Percentiles rank a stretch among this genome's conserved stretches.
phyloP scores from a whole-genome alignment of 1,284 basidiomycete species.

The Violaceomyces palustris region DNA sequence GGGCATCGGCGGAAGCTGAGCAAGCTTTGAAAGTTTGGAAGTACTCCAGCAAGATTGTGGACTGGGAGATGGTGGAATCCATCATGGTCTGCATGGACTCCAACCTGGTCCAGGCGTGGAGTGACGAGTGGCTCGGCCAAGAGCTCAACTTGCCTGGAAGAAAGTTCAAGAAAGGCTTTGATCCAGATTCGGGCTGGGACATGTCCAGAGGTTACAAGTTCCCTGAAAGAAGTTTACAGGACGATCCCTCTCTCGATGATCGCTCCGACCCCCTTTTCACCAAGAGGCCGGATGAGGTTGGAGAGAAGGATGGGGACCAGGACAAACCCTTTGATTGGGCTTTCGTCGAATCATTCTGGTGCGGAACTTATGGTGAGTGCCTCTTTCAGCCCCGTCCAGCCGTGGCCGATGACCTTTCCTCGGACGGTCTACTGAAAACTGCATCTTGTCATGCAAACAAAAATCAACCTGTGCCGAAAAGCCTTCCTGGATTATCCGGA shows the following conservation, averaged over 20 bases:
- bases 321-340: conserved; percentile 38
- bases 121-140: conserved; percentile 29
- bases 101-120: conserved; percentile 32
- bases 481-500: conserved; percentile 29
- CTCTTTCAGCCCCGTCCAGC: neutral
- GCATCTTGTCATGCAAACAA: neutral
- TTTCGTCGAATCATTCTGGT: conserved; percentile 33
- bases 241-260: no score
- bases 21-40: no score
- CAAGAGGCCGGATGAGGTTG: neutral
- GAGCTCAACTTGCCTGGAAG: conserved; percentile 31
- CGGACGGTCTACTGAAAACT: no score
- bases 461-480: neutral
- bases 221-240: no score
- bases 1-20: no score
- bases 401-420: neutral
- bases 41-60: conserved; percentile 20
- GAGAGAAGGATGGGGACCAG: conserved; percentile 2
- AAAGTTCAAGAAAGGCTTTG: conserved; percentile 17
- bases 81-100: conserved; percentile 40
- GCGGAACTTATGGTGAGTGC: conserved; percentile 11
- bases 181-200: conserved; percentile 18
- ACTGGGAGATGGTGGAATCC: conserved; percentile 34
- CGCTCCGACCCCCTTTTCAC: neutral
- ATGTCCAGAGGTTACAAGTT: conserved; percentile 8